Base-by-base conservation (phyloP, 2,329 filamentous ascomycete genomes). In the Chaetomium olivaceum region DNA sequence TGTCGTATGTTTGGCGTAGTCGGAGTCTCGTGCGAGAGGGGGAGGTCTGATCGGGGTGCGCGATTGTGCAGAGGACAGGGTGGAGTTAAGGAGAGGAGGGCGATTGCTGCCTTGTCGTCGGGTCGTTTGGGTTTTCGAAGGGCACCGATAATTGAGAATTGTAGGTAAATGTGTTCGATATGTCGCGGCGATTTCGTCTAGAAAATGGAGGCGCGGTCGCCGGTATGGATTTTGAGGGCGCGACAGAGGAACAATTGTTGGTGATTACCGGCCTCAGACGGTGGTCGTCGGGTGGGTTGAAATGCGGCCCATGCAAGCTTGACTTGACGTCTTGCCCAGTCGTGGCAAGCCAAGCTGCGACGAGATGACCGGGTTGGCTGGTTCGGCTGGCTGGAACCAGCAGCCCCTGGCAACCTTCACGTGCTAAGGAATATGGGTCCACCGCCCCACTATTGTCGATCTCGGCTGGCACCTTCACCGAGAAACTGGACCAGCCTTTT, bases 351-450 rank as follows among this genome's bases (percentile, higher is more conserved):
- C 25, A 23, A 43, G 56, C 23, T 14, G 19, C 19, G 23, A 31
- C 25, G 23, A 43, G 56, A 23, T 16, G 19, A 29, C 39, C 16
- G 56, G 48, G 29, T 61, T 61, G 58, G 58, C 16, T 27, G 33
- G 59, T 33, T 19, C 58, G 33, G 6, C 33, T n/a, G 16, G 39
- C 39, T 43, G 39, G 39, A n/a, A n/a, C 16, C 14, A 43, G 39
- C n/a, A 11, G 5, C 33, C 29, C 58, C 61, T 52, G 59, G 55
- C 60, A 23, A 19, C 33, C 36, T 69, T 60, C 67, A 68, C 64
- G 67, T 68, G 67, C n/a, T 36, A n/a, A 51, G 23, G 23, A n/a
- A 58, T 36, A 50, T 62, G 63, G 60, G 51, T 25, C 51, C 23
- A 31, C 23, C 27, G 14, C 51, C 25, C 51, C 51, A 54, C 51